Percentiles rank a stretch among this genome's conserved stretches.
phyloP scores from a whole-genome alignment of 495 filamentous ascomycete genomes.

The Letharia columbiana region DNA sequence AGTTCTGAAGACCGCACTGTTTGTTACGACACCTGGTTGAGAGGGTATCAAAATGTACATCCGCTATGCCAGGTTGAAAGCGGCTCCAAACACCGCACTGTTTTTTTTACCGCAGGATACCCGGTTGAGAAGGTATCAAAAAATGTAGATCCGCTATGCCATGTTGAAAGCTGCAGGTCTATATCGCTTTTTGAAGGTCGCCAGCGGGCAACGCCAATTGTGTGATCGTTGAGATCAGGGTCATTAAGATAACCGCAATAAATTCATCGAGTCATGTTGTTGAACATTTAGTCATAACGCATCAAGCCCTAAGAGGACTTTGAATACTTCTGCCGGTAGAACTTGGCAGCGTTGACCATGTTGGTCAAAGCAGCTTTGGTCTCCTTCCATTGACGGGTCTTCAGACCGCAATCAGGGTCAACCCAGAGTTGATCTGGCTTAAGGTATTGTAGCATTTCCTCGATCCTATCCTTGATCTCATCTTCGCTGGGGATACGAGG shows the following conservation, averaged over 20 bases:
- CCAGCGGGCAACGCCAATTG: slow-evolving; percentile 41
- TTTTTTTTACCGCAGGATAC: background rate
- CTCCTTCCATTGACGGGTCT: slow-evolving; percentile 95
- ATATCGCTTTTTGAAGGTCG: slow-evolving; percentile 15
- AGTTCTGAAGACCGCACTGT: background rate
- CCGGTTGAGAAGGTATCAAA: slow-evolving; percentile 19
- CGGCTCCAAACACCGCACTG: background rate
- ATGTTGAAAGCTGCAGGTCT: slow-evolving; percentile 20
- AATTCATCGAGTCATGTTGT: slow-evolving; percentile 31
- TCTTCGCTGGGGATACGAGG: slow-evolving; percentile 89
- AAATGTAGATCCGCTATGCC: slow-evolving; percentile 13
- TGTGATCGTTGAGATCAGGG: slow-evolving; percentile 47
- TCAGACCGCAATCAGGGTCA: slow-evolving; percentile 97
- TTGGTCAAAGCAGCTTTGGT: slow-evolving; percentile 85
- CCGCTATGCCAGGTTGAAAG: slow-evolving; percentile 20
- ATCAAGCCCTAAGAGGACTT: slow-evolving; percentile 38
- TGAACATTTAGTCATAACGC: slow-evolving; percentile 41
- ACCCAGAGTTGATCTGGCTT: slow-evolving; percentile 95
- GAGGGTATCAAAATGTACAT: slow-evolving; percentile 15
- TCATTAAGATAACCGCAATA: slow-evolving; percentile 16
- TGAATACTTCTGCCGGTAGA: slow-evolving; percentile 80
- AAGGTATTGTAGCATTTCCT: slow-evolving; percentile 94
- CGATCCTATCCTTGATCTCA: slow-evolving; percentile 94
- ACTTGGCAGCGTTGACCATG: slow-evolving; percentile 95
- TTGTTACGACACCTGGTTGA: slow-evolving; percentile 15